Evolutionary conservation across 441 rosid species (phyloP).

Genomic region (Sinapis alba): DNA sequence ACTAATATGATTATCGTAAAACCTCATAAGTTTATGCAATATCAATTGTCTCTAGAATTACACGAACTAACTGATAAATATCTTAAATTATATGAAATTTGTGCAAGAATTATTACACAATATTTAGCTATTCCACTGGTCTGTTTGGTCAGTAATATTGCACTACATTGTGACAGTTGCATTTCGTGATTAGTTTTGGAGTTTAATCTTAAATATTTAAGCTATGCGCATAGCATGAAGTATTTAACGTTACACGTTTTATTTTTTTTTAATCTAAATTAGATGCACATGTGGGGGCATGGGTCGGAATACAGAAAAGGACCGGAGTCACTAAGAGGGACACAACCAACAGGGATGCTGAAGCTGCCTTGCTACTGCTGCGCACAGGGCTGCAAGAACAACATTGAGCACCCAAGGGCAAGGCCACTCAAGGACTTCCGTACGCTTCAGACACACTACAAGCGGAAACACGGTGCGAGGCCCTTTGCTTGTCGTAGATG

Average conservation of each 20-base stretch:
- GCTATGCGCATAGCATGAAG: background rate
- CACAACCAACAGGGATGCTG: constrained; percentile 96
- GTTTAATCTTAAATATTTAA: background rate
- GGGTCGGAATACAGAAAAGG: constrained; percentile 98
- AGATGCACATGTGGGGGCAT: constrained; percentile 99
- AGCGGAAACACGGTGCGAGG: constrained; percentile 87
- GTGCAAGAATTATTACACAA: background rate
- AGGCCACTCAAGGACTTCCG: constrained; percentile 92
- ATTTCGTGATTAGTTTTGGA: background rate
- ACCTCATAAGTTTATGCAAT: background rate
- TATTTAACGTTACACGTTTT: background rate
- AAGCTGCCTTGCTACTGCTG: constrained; percentile 95
- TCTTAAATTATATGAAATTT: background rate
- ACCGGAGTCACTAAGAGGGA: constrained; percentile 92
- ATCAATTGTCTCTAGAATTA: background rate
- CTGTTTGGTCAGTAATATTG: background rate
- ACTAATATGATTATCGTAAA: background rate
- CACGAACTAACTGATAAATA: background rate
- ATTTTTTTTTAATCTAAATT: constrained; percentile 7
- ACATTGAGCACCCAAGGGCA: constrained; percentile 91
- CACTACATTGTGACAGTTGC: background rate
- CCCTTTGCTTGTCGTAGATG: constrained; percentile 93
- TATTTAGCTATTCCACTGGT: background rate
- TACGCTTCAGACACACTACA: constrained; percentile 98
- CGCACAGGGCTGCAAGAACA: constrained; percentile 88